Evolutionary conservation across 768 basidiomycete species (phyloP).

Genomic region (Clitopilus passeckerianus): DNA sequence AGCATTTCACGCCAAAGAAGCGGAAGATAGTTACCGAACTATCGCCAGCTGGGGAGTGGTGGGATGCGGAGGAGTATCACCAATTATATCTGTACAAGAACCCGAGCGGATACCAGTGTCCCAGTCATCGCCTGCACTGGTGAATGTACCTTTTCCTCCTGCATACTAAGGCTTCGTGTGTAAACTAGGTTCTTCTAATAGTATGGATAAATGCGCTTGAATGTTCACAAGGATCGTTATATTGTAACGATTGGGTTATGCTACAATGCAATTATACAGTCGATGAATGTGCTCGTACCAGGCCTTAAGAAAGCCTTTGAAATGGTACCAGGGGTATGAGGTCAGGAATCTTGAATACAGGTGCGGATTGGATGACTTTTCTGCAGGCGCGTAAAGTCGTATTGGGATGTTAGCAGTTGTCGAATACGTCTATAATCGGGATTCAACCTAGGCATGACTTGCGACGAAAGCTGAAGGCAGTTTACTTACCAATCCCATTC

Average conservation of each 20-base stretch:
- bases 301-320: background rate
- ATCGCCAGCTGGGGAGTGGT: conserved; percentile 68
- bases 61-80: conserved; percentile 78
- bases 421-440: too few relatives aligned
- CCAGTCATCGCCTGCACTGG: conserved; percentile 85
- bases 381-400: too few relatives aligned
- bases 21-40: conserved; percentile 79
- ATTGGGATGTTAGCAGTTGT: too few relatives aligned
- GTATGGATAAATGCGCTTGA: background rate
- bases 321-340: too few relatives aligned
- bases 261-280: background rate
- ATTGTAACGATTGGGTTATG: background rate
- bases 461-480: too few relatives aligned
- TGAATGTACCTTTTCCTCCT: conserved; percentile 18
- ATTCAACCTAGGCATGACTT: too few relatives aligned
- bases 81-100: conserved; percentile 83
- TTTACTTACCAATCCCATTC: background rate
- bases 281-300: background rate
- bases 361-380: too few relatives aligned
- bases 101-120: conserved; percentile 87
- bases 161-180: background rate
- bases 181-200: too few relatives aligned
- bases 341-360: background rate
- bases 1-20: conserved; percentile 72
- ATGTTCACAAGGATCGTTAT: background rate